Base-by-base conservation (phyloP, 768 basidiomycete genomes). In the Mycena rebaudengoi region DNA sequence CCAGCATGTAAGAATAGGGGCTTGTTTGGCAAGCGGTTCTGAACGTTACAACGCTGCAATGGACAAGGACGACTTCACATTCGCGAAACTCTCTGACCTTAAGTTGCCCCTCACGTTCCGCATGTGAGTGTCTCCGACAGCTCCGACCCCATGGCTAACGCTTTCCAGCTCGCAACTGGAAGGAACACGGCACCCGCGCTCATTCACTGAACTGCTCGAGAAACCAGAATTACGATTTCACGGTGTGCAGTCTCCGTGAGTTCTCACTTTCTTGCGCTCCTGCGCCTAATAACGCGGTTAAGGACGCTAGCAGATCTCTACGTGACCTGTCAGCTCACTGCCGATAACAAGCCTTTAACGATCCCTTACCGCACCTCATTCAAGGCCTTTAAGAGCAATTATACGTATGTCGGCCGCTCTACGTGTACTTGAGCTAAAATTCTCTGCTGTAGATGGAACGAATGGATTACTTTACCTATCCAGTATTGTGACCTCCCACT, bases 401-500 rank as follows among this genome's bases (percentile, higher is more conserved):
- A 95, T 71, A 89, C 82, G 94, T n/a, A n/a, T n/a, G n/a, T n/a
- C n/a, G n/a, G n/a, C n/a, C n/a, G n/a, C n/a, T n/a, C n/a, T n/a
- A n/a, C n/a, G n/a, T n/a, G n/a, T n/a, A n/a, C n/a, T n/a, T n/a
- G n/a, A n/a, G n/a, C n/a, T n/a, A n/a, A n/a, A n/a, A n/a, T n/a
- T n/a, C n/a, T n/a, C n/a, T n/a, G n/a, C n/a, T n/a, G n/a, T n/a
- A n/a, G n/a, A n/a, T 99, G 97, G 97, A 98, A 98, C 73, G 95
- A 99, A 81, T 92, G 91, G 87, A 88, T 99, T 39, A 90, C 91
- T 0, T 79, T 99, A 12, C 97, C 97, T 0, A 93, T 98, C 71
- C 89, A 90, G 28, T 98, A 97, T 68, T 95, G 95, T 64, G 96
- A 98, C 73, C 82, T 99, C n/a, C 95, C 95, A 0, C 77, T 95